These are phyloP conservation scores for Scutellaria baicalensis DNA, from an alignment of 257 asterid species.

Conservation along the genomic window DNA sequence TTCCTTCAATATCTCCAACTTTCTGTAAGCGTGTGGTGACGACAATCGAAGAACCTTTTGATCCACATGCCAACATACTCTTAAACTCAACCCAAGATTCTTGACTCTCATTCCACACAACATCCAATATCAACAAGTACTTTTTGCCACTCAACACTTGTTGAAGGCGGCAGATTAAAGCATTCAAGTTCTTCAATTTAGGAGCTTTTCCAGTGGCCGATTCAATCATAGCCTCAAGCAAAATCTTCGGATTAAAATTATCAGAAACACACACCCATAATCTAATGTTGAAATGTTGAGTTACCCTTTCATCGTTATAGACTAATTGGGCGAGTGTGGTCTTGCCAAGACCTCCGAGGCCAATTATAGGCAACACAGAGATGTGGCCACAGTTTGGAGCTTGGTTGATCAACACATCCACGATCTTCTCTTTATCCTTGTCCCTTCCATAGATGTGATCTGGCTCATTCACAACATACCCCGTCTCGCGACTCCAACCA, in stretches of 20 bases:
- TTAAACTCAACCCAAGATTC: constrained; percentile 15
- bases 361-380: constrained; percentile 16
- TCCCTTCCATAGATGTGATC: constrained; percentile 19
- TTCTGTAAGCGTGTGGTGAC: too few species aligned
- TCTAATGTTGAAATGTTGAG: constrained; percentile 9
- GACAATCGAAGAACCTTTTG: constrained; percentile 15
- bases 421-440: constrained; percentile 9
- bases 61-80: constrained; percentile 9
- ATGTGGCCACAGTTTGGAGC: not conserved
- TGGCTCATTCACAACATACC: not conserved
- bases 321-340: constrained; percentile 20
- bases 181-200: not conserved
- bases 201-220: not conserved
- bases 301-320: constrained; percentile 4
- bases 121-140: constrained; percentile 10
- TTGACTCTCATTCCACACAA: too few species aligned
- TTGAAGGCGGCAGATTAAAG: constrained; percentile 2
- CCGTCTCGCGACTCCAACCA: not conserved
- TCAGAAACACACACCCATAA: constrained; percentile 22
- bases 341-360: too few species aligned
- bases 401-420: constrained; percentile 11
- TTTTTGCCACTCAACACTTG: not conserved
- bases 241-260: too few species aligned
- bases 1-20: too few species aligned
- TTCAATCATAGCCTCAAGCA: constrained; percentile 6